Evolutionary conservation across 2,329 filamentous ascomycete genomes (phyloP), one percentile per base, ranked within the genome.

Genomic region (Colletotrichum tofieldiae): DNA sequence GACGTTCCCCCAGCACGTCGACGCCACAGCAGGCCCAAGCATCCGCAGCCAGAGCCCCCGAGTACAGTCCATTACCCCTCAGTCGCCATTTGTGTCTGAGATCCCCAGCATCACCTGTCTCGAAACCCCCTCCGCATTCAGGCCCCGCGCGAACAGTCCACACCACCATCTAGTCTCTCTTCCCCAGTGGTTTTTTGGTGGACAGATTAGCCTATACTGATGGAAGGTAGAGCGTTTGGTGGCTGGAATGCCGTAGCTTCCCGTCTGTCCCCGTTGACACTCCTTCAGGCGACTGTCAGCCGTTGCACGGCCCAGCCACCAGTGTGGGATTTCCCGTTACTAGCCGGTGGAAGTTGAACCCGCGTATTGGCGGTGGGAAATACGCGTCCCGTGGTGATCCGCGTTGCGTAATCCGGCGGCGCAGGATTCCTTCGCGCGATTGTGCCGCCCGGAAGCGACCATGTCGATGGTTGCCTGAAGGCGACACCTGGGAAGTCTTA

Each of bases 51-150:
- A 56, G 52, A 29, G n/a, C 32, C 37, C 32, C 56, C 56, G 56
- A 12, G n/a, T 39, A 37, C 32, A 47, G 41, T 37, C n/a, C 14
- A 23, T 51, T 69, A 52, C 52, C 60, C 66, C 66, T 65, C 60
- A 45, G 45, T 64, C 20, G 6, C 32, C 32, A 56, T 20, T 29
- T 47, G n/a, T 58, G 23, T 52, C 62, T 26, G 5, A 61, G 26
- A 20, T 55, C 32, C 29, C 32, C 18, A 39, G 66, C 45, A 55
- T 39, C 39, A 35, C 67, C 35, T 71, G 67, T 67, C 67, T 71
- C 49, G 55, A 49, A 60, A n/a, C n/a, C n/a, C 60, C 67, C 67
- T 63, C 67, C 67, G 63, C 67, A 67, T 56, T 39, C 23, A 7
- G 12, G 60, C 55, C 54, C 29, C 39, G 47, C 18, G 49, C 56